A percentile compares a stretch with the other conserved stretches of the same genome.
Evolutionary conservation across 768 basidiomycete genomes (phyloP).

Genomic region (Mycena sanguinolenta): DNA sequence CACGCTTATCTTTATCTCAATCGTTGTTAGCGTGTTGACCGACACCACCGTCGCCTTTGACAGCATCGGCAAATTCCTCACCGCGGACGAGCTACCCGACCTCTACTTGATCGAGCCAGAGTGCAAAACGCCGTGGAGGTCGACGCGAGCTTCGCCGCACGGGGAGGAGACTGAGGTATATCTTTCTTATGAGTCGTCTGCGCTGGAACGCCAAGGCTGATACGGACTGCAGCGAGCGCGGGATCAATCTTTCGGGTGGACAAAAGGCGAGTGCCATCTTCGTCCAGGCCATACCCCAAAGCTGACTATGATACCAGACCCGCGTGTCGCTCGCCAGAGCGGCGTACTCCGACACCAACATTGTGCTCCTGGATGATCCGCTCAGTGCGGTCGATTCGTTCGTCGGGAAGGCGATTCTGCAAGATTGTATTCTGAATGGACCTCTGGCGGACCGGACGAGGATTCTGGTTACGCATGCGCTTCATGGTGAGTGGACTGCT

Average conservation of each 20-base stretch:
- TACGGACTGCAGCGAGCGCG: conserved; percentile 72
- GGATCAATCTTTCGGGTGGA: conserved; percentile 74
- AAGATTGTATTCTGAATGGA: conserved; percentile 70
- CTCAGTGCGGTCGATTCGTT: conserved; percentile 85
- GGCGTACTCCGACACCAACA: conserved; percentile 78
- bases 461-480: conserved; percentile 71
- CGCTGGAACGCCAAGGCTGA: no score
- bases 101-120: conserved; percentile 59
- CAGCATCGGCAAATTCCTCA: conserved; percentile 62
- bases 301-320: no score
- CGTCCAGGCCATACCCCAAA: neutral
- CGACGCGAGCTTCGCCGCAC: conserved; percentile 68
- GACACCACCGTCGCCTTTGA: conserved; percentile 65
- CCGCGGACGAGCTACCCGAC: conserved; percentile 67
- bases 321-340: conserved; percentile 84
- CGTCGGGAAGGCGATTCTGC: conserved; percentile 75
- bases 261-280: conserved; percentile 6
- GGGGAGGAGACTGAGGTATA: conserved; percentile 70
- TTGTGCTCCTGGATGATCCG: conserved; percentile 87
- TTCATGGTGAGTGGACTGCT: conserved; percentile 49
- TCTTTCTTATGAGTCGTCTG: neutral
- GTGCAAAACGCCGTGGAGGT: conserved; percentile 57
- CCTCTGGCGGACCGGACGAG: conserved; percentile 68
- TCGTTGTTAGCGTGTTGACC: conserved; percentile 61
- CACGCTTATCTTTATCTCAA: conserved; percentile 70